phyloP scores from a whole-genome alignment of 768 basidiomycete genomes.

The Cantharellus cinnabarinus region DNA sequence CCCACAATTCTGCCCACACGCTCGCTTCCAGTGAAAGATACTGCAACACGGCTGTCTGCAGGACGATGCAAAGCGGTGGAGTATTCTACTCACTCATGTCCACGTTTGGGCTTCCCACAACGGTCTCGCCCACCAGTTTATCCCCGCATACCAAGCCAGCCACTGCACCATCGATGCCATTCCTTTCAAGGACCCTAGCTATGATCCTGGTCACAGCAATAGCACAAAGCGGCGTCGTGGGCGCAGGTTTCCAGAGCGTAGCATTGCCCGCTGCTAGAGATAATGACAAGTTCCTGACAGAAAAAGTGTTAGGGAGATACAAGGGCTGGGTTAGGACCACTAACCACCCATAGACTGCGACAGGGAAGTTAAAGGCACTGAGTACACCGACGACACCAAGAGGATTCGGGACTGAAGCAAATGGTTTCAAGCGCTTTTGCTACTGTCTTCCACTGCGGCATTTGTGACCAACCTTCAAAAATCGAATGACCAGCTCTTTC shows the following conservation, averaged over 20 bases:
- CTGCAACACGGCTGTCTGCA: conserved; percentile 20
- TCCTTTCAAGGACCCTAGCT: conserved; percentile 55
- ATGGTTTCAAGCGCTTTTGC: neutral
- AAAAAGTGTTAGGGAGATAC: neutral
- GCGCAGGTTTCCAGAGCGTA: conserved; percentile 90
- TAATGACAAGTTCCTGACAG: conserved; percentile 65
- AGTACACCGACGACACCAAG: conserved; percentile 54
- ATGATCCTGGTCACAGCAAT: conserved; percentile 81
- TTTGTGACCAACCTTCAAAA: conserved; percentile 41
- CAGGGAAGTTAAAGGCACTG: conserved; percentile 92
- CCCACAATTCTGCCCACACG: conserved; percentile 71
- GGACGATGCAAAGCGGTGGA: neutral
- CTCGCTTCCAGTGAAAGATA: conserved; percentile 93
- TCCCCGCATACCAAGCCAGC: conserved; percentile 71
- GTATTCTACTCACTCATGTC: conserved; percentile 40
- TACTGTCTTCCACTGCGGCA: conserved; percentile 8
- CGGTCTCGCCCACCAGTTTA: conserved; percentile 54
- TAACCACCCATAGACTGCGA: conserved; percentile 80
- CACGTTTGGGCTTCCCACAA: conserved; percentile 54
- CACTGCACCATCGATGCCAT: conserved; percentile 67
- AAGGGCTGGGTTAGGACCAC: conserved; percentile 10
- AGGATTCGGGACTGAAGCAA: conserved; percentile 66
- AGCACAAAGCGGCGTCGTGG: conserved; percentile 71
- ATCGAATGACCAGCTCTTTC: conserved; percentile 84
- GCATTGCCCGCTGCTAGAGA: conserved; percentile 82